A percentile compares a stretch with the other conserved stretches of the same genome.
Evolutionary conservation across 163 green algal genomes (phyloP).

Genomic region (Dunaliella salina): DNA sequence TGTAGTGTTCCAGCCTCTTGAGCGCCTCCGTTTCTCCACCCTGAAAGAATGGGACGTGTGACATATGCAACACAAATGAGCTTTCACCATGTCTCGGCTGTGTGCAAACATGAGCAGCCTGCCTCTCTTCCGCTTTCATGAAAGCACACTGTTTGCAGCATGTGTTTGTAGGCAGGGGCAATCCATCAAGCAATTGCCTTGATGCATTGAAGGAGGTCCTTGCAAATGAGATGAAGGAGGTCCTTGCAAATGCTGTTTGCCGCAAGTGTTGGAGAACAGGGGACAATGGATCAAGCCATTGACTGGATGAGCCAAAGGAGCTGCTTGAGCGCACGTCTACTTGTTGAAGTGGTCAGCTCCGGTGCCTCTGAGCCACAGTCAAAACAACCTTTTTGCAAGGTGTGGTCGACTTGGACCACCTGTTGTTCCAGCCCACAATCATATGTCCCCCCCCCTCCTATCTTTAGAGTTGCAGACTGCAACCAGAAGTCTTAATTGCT

Average conservation of each 20-base stretch:
- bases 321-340: background rate
- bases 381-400: background rate
- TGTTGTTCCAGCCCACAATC: background rate
- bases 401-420: background rate
- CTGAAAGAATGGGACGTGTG: conserved; percentile 28
- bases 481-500: background rate
- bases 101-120: too few relatives aligned
- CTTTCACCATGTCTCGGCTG: too few relatives aligned
- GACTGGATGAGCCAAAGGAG: background rate
- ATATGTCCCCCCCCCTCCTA: too few relatives aligned
- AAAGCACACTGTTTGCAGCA: too few relatives aligned
- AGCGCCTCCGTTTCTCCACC: conserved; percentile 79
- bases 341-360: background rate
- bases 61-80: too few relatives aligned
- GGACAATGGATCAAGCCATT: background rate
- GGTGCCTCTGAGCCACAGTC: background rate
- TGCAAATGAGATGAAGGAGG: too few relatives aligned
- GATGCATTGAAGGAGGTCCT: too few relatives aligned
- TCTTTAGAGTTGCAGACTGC: too few relatives aligned
- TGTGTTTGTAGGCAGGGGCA: too few relatives aligned
- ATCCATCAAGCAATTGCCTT: too few relatives aligned
- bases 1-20: conserved; percentile 42
- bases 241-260: too few relatives aligned
- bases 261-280: background rate
- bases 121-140: too few relatives aligned